A percentile compares a stretch with the other conserved stretches of the same genome.
phyloP scores from a whole-genome alignment of 345 rosid genomes.

The Citrus maxima region DNA sequence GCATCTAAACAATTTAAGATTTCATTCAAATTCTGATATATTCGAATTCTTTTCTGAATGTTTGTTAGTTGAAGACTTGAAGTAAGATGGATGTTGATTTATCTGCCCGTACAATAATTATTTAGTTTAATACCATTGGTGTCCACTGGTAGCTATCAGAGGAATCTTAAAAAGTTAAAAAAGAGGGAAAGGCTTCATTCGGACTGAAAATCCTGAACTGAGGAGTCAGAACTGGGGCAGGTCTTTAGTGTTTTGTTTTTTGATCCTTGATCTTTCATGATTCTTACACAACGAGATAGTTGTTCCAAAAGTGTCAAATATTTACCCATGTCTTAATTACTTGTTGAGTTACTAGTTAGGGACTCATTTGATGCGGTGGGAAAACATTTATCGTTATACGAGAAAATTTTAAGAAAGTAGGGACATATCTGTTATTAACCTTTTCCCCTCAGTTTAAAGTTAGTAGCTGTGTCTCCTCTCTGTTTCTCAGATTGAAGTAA shows the following conservation, averaged over 20 bases:
- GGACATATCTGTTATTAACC: too few relatives aligned
- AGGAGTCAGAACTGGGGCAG: background rate
- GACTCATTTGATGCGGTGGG: background rate
- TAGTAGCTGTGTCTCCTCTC: too few relatives aligned
- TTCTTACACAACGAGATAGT: background rate
- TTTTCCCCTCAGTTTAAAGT: background rate
- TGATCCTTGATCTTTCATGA: background rate
- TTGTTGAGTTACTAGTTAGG: background rate
- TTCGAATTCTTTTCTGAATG: too few relatives aligned
- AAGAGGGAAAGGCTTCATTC: background rate
- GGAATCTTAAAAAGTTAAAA: too few relatives aligned
- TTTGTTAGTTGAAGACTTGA: too few relatives aligned
- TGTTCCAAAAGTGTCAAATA: background rate
- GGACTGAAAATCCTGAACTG: background rate
- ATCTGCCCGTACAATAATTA: too few relatives aligned
- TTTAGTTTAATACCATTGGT: too few relatives aligned
- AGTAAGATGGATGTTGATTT: too few relatives aligned
- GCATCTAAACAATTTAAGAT: too few relatives aligned
- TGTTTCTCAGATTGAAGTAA: background rate
- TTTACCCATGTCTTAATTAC: too few relatives aligned
- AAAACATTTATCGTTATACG: accelerated
- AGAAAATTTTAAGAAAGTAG: background rate
- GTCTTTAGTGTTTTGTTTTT: background rate
- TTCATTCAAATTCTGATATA: too few relatives aligned
- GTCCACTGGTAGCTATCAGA: too few relatives aligned